Base-by-base conservation (phyloP, 1,284 basidiomycete genomes). In the Puccinia polysora region DNA sequence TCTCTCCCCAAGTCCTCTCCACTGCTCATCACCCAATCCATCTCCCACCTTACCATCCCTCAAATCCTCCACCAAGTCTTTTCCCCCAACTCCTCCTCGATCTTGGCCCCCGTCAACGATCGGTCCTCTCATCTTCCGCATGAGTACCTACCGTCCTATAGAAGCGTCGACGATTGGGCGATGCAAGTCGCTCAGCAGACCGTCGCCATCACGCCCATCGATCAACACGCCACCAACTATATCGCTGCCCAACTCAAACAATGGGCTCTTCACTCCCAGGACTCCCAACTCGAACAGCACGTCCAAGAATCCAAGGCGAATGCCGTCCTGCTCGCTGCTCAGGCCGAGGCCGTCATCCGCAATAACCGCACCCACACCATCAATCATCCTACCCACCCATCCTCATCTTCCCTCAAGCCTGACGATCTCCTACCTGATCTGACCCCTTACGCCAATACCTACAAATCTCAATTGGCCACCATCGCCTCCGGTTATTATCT, bases 31-130 rank as follows among this genome's bases (percentile, higher is more conserved):
- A 2, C 34, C 25, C 18, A 47, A 23, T 14, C 49, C 38, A 52
- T 58, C 7, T 55, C 50, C 25, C 65, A 68, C 40, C 65, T 32
- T 56, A 40, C 65, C 34, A 68, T 68, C 25, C 65, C 65, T 50
- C 65, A 68, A 10, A 55, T 68, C n/a, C 53, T 68, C 20, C 65
- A 68, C 40, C 65, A 68, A 55, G 65, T 68, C 20, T 68, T 68
- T 30, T 68, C 65, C 36, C 65, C 65, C 10, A 40, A 68, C 40
- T 68, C 65, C 4, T n/a, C 50, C 30, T 49, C 36, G 0, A 68
- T 68, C 30, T 30, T 68, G 18, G 36, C 36, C 10, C 65, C 65
- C 36, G 65, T 68, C 34, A 45, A 5, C 20, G 5, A 58, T 8
- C 8, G n/a, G 12, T 14, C 10, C 25, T 40, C 14, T 18, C 25